Base-by-base conservation (phyloP, 2,329 filamentous ascomycete genomes). In the Orbilia brochopaga region DNA sequence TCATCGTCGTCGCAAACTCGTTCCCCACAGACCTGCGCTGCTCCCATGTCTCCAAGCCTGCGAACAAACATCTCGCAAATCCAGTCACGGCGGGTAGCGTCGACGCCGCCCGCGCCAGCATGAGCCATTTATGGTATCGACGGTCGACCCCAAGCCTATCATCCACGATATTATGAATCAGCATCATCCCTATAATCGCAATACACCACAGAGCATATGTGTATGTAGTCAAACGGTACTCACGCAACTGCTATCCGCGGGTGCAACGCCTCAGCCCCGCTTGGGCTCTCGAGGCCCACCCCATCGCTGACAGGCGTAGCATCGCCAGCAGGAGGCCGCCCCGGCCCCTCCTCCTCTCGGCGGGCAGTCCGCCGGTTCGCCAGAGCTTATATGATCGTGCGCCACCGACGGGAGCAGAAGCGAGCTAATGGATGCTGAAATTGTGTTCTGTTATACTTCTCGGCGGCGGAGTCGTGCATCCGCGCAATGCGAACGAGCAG, bases 1-100 rank as follows among this genome's bases (percentile, higher is more conserved):
- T 81, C 56, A 85, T 84, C 48, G 88, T 87, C 32, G 82, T 91
- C 88, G 4, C 86, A 90, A 76, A 90, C 80, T 75, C 83, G 80
- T 76, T 56, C 23, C 69, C 62, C 61, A 40, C 46, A 19, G 17
- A 19, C 27, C 44, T 40, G n/a, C 67, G 50, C 11, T n/a, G 17
- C 44, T 65, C 60, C 60, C 61, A 73, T 32, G 56, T 30, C 19
- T 60, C 58, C 60, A 55, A 66, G 21, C 60, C 67, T 1, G 65
- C 75, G 56, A 90, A 83, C 15, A 85, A 84, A 75, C 87, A 89
- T 61, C 87, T 86, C 69, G 90, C 77, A 13, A 75, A 57, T 87
- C 89, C 87, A 88, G 91, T 84, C 85, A 89, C 52, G 87, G 82
- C 57, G 88, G 90, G 90, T 21, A 84, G 83, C 59, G 90, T 86